Conservation (phyloP, 1,284 basidiomycete species). For the Gomphus bonarii region DNA sequence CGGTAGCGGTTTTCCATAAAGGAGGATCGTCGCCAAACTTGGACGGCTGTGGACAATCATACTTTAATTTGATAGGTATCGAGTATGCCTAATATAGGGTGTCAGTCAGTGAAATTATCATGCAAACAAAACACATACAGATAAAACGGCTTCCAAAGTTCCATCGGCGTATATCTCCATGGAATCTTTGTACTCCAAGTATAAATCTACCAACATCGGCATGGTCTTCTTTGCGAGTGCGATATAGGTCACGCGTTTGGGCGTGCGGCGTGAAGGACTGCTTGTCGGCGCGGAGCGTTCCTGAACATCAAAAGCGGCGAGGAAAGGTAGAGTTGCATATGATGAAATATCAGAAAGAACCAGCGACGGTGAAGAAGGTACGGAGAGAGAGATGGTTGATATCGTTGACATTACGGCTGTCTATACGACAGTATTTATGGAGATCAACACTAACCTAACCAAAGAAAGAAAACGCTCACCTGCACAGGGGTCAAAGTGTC, state of each 20-base stretch:
- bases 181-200: slow-evolving; percentile 50
- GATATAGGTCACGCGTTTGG: slow-evolving; percentile 75
- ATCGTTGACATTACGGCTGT: slow-evolving; percentile 63
- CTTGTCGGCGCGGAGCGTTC: slow-evolving; percentile 13
- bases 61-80: slow-evolving; percentile 88
- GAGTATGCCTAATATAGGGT: slow-evolving; percentile 56
- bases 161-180: slow-evolving; percentile 67
- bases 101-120: background rate
- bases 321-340: slow-evolving; percentile 76
- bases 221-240: slow-evolving; percentile 81
- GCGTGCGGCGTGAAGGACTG: slow-evolving; percentile 26
- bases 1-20: slow-evolving; percentile 85
- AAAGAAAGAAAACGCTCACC: slow-evolving; percentile 27
- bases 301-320: slow-evolving; percentile 59
- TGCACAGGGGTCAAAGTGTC: slow-evolving; percentile 80
- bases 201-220: slow-evolving; percentile 70
- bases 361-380: slow-evolving; percentile 55
- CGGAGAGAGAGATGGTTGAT: slow-evolving; percentile 51
- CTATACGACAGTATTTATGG: slow-evolving; percentile 25
- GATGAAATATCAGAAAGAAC: slow-evolving; percentile 80
- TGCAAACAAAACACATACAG: slow-evolving; percentile 37
- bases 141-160: slow-evolving; percentile 74
- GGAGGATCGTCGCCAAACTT: slow-evolving; percentile 80
- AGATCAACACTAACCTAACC: slow-evolving; percentile 12
- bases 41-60: slow-evolving; percentile 83